Base-by-base conservation (phyloP, 257 asterid genomes). In the Solanum sparsipilum region DNA sequence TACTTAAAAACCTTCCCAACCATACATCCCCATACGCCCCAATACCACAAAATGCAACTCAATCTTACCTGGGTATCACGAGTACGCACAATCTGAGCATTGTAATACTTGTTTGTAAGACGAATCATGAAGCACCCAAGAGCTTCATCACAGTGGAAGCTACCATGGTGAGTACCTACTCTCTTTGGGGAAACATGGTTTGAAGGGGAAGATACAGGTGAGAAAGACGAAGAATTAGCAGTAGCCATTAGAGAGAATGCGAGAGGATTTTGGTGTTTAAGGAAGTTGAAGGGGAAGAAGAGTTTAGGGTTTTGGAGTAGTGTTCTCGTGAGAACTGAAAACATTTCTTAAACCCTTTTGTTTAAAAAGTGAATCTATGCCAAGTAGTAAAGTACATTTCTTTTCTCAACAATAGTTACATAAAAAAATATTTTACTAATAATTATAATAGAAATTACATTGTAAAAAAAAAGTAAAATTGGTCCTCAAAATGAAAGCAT, bases 81-180 rank as follows among this genome's bases (percentile, higher is more conserved):
- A 41, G 81, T 87, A 31, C 90, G 87, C 36, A 89, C 86, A 39
- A 89, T 87, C 74, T 84, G 73, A 65, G 90, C 91, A 81, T 85
- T 63, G 48, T 34, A 85, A 13, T 65, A 89, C 35, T 79, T 89
- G 44, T 71, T 85, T 56, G 90, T 84, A 58, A 87, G 90, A 52
- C 90, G 81, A 87, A 87, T 89, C 87, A 87, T 89, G 56, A 87
- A 89, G 85, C 91, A 87, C 21, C 87, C 85, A 46, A 87, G 85
- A 31, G 91, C 90, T 78, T 76, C 88, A 68, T 88, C 90, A 86
- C 90, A 90, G n/a, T 76, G 89, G 27, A 89, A 89, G 87, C 90
- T 87, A 13, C 91, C 90, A 83, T 72, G 79, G 84, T 89, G 91
- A 13, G 91, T 87, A 38, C 90, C 85, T 23, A 89, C 89, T 15